Conservation (phyloP, 768 basidiomycete genomes). For the Omphalotus guepiniiformis region DNA sequence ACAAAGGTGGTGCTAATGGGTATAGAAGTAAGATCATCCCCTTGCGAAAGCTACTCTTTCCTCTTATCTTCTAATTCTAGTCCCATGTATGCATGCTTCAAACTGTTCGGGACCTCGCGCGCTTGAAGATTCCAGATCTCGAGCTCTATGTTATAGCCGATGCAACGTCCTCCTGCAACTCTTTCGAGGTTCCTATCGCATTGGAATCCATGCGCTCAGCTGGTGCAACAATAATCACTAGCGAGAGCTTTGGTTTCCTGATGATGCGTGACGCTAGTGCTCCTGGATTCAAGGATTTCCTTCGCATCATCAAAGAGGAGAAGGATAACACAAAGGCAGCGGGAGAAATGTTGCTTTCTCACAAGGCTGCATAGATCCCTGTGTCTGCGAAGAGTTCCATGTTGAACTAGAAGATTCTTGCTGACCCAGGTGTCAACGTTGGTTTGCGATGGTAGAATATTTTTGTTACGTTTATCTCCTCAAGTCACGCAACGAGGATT, state of each 20-base stretch:
- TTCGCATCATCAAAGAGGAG: constrained; percentile 71
- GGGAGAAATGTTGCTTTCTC: constrained; percentile 28
- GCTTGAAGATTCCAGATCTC: constrained; percentile 21
- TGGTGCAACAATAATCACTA: constrained; percentile 77
- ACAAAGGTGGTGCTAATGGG: constrained; percentile 75
- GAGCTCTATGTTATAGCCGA: constrained; percentile 75
- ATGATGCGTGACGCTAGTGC: constrained; percentile 64
- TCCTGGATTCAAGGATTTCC: constrained; percentile 69
- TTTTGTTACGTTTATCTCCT: too few relatives aligned
- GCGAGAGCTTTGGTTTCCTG: constrained; percentile 78
- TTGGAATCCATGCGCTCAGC: constrained; percentile 58
- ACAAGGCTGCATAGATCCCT: background rate
- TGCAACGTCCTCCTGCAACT: constrained; percentile 78
- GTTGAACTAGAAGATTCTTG: background rate
- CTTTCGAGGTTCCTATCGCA: constrained; percentile 74
- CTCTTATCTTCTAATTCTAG: constrained; percentile 33
- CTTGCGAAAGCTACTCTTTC: constrained; percentile 3
- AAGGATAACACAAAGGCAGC: constrained; percentile 55
- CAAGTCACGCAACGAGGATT: too few relatives aligned
- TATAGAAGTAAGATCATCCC: constrained; percentile 62
- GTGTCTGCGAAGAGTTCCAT: background rate
- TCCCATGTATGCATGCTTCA: constrained; percentile 89
- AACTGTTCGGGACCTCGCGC: constrained; percentile 69
- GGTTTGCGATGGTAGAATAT: too few relatives aligned
- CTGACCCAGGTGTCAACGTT: too few relatives aligned